phyloP scores from a whole-genome alignment of 768 basidiomycete species.

The Tricholoma terreum region DNA sequence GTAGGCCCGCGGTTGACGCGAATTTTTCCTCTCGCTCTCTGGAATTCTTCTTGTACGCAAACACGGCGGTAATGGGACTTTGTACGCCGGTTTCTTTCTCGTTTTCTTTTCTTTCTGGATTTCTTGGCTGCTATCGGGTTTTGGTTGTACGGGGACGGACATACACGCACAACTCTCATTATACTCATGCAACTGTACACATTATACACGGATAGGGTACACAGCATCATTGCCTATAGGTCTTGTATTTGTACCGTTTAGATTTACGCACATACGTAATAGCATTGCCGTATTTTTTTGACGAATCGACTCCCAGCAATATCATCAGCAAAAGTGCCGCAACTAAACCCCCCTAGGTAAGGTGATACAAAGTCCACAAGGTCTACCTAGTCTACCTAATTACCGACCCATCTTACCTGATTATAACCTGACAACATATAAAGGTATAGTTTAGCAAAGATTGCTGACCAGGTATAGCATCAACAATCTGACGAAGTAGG shows the following conservation, averaged over 20 bases:
- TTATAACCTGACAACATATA: no score
- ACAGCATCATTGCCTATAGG: neutral
- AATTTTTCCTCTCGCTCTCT: neutral
- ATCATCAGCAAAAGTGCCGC: no score
- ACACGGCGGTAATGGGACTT: neutral
- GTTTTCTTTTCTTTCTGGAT: no score
- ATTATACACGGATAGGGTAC: neutral
- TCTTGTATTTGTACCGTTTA: neutral
- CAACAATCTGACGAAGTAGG: neutral
- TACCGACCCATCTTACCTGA: no score
- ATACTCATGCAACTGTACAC: neutral
- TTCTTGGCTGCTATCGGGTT: neutral
- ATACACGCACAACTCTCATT: neutral
- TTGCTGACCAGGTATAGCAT: no score
- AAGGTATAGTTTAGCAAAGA: no score
- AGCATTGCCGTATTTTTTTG: no score
- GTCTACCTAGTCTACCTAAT: no score
- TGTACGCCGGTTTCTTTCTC: neutral
- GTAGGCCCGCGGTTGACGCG: neutral
- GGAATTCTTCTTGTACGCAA: neutral
- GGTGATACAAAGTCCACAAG: no score
- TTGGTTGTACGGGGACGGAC: neutral
- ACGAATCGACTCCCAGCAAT: no score
- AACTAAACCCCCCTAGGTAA: no score
- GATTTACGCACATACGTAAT: no score